phyloP scores from a whole-genome alignment of 1,284 basidiomycete species.

The Apiotrichum laibachii region DNA sequence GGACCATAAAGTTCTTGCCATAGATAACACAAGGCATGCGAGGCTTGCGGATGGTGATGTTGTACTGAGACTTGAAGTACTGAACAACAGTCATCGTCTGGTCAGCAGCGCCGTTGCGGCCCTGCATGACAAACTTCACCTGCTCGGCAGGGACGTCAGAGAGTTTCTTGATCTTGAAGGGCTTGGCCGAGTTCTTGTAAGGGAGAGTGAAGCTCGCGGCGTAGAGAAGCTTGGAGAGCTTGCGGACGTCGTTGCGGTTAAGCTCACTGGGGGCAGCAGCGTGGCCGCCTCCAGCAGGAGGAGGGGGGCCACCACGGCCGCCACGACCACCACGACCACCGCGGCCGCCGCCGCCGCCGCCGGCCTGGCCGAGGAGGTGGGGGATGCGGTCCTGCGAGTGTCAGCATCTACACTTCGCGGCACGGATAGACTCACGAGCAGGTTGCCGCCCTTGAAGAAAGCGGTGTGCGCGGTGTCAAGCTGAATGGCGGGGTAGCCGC shows the following conservation, averaged over 20 bases:
- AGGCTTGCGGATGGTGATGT: slow-evolving; percentile 40
- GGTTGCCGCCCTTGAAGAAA: slow-evolving; percentile 43
- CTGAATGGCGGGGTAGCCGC: slow-evolving; percentile 36
- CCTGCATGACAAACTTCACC: slow-evolving; percentile 41
- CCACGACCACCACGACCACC: slow-evolving; percentile 34
- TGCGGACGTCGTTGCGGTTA: slow-evolving; percentile 29
- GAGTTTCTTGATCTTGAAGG: slow-evolving; percentile 39
- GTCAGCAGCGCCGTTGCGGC: slow-evolving; percentile 39
- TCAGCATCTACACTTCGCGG: slow-evolving; percentile 9
- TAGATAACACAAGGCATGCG: slow-evolving; percentile 46
- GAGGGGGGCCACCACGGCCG: slow-evolving; percentile 29
- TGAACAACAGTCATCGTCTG: slow-evolving; percentile 36
- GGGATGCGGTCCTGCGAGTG: slow-evolving; percentile 29
- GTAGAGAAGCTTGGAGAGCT: slow-evolving; percentile 40
- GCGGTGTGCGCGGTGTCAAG: slow-evolving; percentile 51
- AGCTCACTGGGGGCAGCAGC: slow-evolving; percentile 27
- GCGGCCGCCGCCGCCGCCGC: slow-evolving; percentile 33
- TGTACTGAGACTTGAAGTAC: slow-evolving; percentile 50
- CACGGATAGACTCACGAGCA: slow-evolving; percentile 30
- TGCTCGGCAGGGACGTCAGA: slow-evolving; percentile 35
- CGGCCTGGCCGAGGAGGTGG: slow-evolving; percentile 35
- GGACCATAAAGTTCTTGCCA: slow-evolving; percentile 47
- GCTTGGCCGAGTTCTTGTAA: slow-evolving; percentile 27
- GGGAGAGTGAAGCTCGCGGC: slow-evolving; percentile 43
- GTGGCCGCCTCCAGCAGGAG: slow-evolving; percentile 20